phyloP scores from a whole-genome alignment of 768 basidiomycete genomes.

The Lactarius indigo region DNA sequence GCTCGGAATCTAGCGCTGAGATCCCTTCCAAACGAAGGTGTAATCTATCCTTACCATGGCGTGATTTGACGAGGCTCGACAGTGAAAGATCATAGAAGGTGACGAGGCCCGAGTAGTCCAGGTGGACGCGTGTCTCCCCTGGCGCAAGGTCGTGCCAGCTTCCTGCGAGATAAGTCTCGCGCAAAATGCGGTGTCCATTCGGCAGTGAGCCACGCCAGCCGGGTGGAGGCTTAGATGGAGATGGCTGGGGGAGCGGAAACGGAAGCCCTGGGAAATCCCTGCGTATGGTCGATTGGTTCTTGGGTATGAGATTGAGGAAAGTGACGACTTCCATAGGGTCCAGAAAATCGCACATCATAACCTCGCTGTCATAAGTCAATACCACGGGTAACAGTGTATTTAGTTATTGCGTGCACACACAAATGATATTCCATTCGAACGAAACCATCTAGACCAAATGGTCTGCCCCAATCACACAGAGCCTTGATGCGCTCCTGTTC shows the following conservation, averaged over 20 bases:
- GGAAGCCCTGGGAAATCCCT: not conserved
- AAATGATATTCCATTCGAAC: slow-evolving; percentile 28
- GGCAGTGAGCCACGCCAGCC: slow-evolving; percentile 23
- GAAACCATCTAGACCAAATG: slow-evolving; percentile 35
- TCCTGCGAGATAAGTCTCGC: slow-evolving; percentile 35
- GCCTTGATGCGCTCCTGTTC: slow-evolving; percentile 31
- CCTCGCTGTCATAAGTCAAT: slow-evolving; percentile 7
- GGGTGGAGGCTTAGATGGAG: slow-evolving; percentile 7
- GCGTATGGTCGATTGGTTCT: not conserved
- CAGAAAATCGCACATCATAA: not conserved
- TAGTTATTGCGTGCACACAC: slow-evolving; percentile 3
- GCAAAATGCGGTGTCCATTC: not conserved
- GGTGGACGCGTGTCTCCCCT: slow-evolving; percentile 41
- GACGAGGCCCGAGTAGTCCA: slow-evolving; percentile 41
- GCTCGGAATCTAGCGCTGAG: slow-evolving; percentile 29
- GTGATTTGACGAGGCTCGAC: slow-evolving; percentile 35
- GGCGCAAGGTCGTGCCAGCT: slow-evolving; percentile 42
- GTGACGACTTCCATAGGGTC: slow-evolving; percentile 19
- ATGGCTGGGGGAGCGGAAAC: not conserved
- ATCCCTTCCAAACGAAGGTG: slow-evolving; percentile 38
- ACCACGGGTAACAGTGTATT: not conserved
- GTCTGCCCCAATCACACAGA: slow-evolving; percentile 36
- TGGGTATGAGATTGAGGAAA: slow-evolving; percentile 14
- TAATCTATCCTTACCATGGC: slow-evolving; percentile 34
- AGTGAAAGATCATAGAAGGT: slow-evolving; percentile 43